Percentiles rank a stretch among this genome's conserved stretches.
Evolutionary conservation across 148 eudicot genomes (phyloP).

Genomic region (Vaccinium darrowii): DNA sequence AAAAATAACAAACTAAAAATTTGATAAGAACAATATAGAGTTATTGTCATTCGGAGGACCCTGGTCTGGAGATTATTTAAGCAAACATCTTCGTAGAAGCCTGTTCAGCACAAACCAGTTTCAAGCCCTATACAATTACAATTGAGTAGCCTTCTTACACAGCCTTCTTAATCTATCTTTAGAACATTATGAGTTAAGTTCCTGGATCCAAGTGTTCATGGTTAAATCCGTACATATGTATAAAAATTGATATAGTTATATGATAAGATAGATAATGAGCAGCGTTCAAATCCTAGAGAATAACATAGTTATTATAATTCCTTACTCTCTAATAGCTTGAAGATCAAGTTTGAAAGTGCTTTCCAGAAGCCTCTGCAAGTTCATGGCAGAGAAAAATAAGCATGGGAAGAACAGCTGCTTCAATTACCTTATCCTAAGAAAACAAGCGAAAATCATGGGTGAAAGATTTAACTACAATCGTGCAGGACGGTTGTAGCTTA

Average conservation of each 20-base stretch:
- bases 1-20: background rate
- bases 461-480: conserved; percentile 3
- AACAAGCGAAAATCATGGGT: background rate
- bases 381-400: conserved; percentile 15
- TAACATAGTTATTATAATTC: background rate
- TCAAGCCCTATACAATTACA: background rate
- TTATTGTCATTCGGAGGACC: background rate
- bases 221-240: background rate
- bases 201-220: background rate
- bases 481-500: conserved; percentile 26
- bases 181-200: background rate
- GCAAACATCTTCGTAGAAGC: background rate
- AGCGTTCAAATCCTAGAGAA: conserved; percentile 5
- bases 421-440: background rate
- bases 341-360: conserved; percentile 92
- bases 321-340: conserved; percentile 92
- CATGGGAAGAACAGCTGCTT: background rate
- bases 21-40: background rate
- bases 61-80: background rate
- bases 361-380: conserved; percentile 90
- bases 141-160: background rate
- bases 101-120: background rate
- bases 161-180: background rate
- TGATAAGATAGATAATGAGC: background rate
- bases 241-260: background rate